Conservation (phyloP, 805 yeast genomes). For the Metschnikowia bowlesiae region DNA sequence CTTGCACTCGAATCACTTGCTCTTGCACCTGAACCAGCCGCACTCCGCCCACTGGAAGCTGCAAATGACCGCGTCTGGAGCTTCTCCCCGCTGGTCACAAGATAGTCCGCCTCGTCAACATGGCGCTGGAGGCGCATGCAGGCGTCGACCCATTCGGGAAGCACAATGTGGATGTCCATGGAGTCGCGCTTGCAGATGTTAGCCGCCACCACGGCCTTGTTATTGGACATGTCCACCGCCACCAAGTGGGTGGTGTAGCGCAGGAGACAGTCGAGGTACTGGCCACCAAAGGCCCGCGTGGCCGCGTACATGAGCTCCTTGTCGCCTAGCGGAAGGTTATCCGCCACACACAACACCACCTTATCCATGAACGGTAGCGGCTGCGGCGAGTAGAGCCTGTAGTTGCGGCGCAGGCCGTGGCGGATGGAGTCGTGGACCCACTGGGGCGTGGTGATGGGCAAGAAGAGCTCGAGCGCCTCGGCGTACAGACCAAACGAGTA, state of each 20-base stretch:
- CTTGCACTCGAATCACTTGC: too few species aligned
- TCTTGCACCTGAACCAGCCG: not conserved
- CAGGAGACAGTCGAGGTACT: conserved; percentile 56
- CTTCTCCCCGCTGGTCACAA: conserved; percentile 25
- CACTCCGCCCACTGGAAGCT: not conserved
- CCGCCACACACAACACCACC: conserved; percentile 54
- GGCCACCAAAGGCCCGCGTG: conserved; percentile 75
- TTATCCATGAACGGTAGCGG: conserved; percentile 60
- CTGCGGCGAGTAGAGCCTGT: conserved; percentile 66
- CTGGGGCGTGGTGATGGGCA: conserved; percentile 58
- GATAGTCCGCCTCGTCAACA: conserved; percentile 52
- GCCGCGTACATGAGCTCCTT: conserved; percentile 66
- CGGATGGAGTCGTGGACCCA: conserved; percentile 54
- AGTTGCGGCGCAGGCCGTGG: conserved; percentile 28
- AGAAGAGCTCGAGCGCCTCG: conserved; percentile 47
- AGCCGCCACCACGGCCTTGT: conserved; percentile 55
- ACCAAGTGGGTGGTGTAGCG: conserved; percentile 76
- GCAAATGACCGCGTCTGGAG: conserved; percentile 21
- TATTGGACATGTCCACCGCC: conserved; percentile 49
- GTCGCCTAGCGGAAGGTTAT: conserved; percentile 54
- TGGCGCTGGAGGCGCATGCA: conserved; percentile 52
- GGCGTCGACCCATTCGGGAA: conserved; percentile 77
- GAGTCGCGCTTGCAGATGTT: conserved; percentile 24
- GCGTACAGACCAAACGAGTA: conserved; percentile 49
- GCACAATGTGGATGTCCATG: conserved; percentile 53